Conservation (phyloP, 768 basidiomycete genomes). For the Xerocomellus amylosporus region DNA sequence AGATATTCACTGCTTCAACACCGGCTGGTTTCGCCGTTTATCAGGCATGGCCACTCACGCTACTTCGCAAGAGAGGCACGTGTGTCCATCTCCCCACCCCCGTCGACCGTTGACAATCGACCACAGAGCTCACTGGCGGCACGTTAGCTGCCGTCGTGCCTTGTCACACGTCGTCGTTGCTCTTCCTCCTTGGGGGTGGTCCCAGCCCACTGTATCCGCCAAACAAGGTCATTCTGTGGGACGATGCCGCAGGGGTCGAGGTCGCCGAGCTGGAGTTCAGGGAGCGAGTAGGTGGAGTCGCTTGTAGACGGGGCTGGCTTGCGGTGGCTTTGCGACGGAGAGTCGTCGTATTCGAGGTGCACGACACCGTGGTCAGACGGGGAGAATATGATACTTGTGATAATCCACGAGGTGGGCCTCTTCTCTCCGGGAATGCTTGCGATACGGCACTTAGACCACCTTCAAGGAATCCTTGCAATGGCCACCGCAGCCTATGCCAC, state of each 20-base stretch:
- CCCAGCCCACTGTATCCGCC: conserved; percentile 86
- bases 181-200: conserved; percentile 86
- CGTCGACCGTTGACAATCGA: conserved; percentile 17
- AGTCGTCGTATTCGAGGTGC: conserved; percentile 75
- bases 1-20: conserved; percentile 78
- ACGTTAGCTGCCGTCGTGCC: conserved; percentile 77
- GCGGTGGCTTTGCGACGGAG: conserved; percentile 76
- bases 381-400: conserved; percentile 86
- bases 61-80: conserved; percentile 80
- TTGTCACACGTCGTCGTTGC: conserved; percentile 74
- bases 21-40: conserved; percentile 84
- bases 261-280: conserved; percentile 89
- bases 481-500: conserved; percentile 78
- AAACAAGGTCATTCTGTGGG: conserved; percentile 91
- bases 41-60: conserved; percentile 67
- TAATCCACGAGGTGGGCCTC: conserved; percentile 68
- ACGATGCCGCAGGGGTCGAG: conserved; percentile 71
- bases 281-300: conserved; percentile 76
- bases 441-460: neutral
- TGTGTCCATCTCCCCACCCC: neutral
- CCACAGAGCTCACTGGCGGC: conserved; percentile 70
- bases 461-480: conserved; percentile 71
- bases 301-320: conserved; percentile 80
- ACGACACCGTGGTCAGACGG: conserved; percentile 57
- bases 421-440: conserved; percentile 4